Base-by-base conservation (phyloP, 140 eudicot species). In the Anethum foeniculum region DNA sequence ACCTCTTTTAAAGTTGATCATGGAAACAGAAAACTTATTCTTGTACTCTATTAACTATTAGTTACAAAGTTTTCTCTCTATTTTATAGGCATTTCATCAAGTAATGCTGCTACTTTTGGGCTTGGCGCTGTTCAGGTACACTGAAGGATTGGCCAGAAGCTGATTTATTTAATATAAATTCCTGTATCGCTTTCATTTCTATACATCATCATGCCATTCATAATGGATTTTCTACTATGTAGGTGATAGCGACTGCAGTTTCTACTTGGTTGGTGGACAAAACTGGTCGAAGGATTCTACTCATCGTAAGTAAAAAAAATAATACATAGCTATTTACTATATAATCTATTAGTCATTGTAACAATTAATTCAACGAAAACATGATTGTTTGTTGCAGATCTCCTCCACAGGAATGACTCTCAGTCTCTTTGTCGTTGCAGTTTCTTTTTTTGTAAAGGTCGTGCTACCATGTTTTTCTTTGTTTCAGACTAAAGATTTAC, bases 221-320 rank as follows among this genome's bases (percentile, higher is more conserved):
- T 58, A 54, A 68, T 48, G 54, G 30, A 15, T 19, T 80, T 18
- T 34, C 68, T 25, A 73, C 47, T 80, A 38, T 49, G 44, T 88
- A 93, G 98, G 97, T 93, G 23, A 73, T 91, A 64, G 97, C 98
- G 32, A 93, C 98, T 62, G 91, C 83, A 52, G 86, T 93, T 80
- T 83, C 98, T 14, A 87, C 91, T 27, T 93, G 97, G 98, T 76
- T 93, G 89, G 93, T 89, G 82, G 97, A 94, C 86, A 92, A 89
- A 90, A 87, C 97, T 56, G 97, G 96, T 47, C 91, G 96, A 27
- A 88, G 98, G 86, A 82, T 94, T 83, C 90, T 92, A 79, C 92
- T 90, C 25, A 87, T 89, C 65, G 98, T 93, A 78, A 88, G 97
- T 89, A 49, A 41, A 39, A 23, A 39, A 54, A 43, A 51, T 41